A percentile compares a stretch with the other conserved stretches of the same genome.
phyloP scores from a whole-genome alignment of 1,284 basidiomycete genomes.

The Ganoderma resinaceum region DNA sequence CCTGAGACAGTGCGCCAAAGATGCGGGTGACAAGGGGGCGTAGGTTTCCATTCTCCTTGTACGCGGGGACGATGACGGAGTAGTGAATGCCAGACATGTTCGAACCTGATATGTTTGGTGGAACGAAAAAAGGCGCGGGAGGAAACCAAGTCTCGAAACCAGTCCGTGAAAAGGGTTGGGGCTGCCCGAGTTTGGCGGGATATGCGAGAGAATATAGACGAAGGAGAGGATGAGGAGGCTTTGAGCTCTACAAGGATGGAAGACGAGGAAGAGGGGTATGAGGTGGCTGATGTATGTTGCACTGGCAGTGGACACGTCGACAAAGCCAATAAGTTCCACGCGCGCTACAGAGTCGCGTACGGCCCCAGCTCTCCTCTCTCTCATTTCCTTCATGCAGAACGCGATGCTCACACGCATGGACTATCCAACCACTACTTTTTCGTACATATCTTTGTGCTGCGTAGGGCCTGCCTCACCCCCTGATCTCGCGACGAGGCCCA shows the following conservation, averaged over 20 bases:
- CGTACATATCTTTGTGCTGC: not conserved
- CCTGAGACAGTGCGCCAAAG: conserved; percentile 40
- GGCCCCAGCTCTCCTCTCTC: not conserved
- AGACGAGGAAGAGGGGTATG: conserved; percentile 9
- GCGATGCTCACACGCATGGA: not conserved
- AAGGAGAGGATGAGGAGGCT: conserved; percentile 3
- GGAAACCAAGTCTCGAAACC: conserved; percentile 4
- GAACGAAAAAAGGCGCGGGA: not conserved
- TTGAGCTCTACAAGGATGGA: not conserved
- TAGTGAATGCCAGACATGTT: conserved; percentile 37
- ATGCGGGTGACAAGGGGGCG: conserved; percentile 49
- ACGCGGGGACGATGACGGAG: conserved; percentile 55
- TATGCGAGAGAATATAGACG: conserved; percentile 10
- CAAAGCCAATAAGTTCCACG: conserved; percentile 5
- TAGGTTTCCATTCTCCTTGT: conserved; percentile 53
- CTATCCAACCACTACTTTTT: not conserved
- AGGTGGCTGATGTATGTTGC: conserved; percentile 12
- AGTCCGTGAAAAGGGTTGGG: not conserved
- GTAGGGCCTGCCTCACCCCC: not conserved
- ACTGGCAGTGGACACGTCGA: conserved; percentile 23
- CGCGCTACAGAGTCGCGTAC: not conserved
- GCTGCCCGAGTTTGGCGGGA: conserved; percentile 25
- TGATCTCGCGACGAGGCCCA: not conserved
- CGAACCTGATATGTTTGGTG: not conserved
- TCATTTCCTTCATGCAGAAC: not conserved